Evolutionary conservation across 2,329 filamentous ascomycete species (phyloP).

Genomic region (Chaetomiaceae sp.): DNA sequence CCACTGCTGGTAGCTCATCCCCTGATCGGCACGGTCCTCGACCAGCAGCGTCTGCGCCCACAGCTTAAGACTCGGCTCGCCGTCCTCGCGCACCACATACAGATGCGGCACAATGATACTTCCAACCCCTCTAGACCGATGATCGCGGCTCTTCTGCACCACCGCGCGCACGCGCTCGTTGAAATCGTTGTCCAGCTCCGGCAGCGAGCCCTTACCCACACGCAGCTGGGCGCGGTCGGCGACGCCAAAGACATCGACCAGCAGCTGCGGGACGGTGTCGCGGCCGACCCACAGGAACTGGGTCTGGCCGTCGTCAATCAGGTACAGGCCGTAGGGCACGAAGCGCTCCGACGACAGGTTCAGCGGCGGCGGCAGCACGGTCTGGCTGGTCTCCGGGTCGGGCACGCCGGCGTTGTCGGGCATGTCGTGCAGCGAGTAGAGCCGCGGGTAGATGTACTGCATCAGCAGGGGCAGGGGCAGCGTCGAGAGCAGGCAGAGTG

Average conservation of each 20-base stretch:
- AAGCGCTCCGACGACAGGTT: constrained; percentile 87
- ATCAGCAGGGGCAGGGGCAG: constrained; percentile 83
- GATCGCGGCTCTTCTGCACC: constrained; percentile 84
- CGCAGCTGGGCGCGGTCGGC: constrained; percentile 77
- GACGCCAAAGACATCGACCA: constrained; percentile 85
- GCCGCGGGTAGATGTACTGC: constrained; percentile 82
- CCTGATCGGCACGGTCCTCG: constrained; percentile 90
- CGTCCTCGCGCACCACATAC: constrained; percentile 91
- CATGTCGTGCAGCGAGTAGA: constrained; percentile 93
- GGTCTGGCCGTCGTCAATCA: constrained; percentile 95
- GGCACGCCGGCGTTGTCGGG: constrained; percentile 85
- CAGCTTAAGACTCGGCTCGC: constrained; percentile 87
- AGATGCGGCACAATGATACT: constrained; percentile 90
- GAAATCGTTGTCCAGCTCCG: constrained; percentile 90
- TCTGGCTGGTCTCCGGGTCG: constrained; percentile 80
- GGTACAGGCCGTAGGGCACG: constrained; percentile 83
- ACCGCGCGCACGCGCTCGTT: constrained; percentile 90
- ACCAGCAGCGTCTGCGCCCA: constrained; percentile 96
- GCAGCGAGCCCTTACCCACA: constrained; percentile 82
- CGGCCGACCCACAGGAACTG: constrained; percentile 97
- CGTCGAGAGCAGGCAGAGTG: constrained; percentile 89
- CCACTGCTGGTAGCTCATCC: constrained; percentile 89
- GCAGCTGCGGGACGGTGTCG: constrained; percentile 82
- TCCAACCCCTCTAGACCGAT: constrained; percentile 78
- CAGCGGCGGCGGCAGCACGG: constrained; percentile 73